These are phyloP conservation scores for Wickerhamomyces tratensis DNA, from an alignment of 805 yeast genomes.

Conservation along the genomic window DNA sequence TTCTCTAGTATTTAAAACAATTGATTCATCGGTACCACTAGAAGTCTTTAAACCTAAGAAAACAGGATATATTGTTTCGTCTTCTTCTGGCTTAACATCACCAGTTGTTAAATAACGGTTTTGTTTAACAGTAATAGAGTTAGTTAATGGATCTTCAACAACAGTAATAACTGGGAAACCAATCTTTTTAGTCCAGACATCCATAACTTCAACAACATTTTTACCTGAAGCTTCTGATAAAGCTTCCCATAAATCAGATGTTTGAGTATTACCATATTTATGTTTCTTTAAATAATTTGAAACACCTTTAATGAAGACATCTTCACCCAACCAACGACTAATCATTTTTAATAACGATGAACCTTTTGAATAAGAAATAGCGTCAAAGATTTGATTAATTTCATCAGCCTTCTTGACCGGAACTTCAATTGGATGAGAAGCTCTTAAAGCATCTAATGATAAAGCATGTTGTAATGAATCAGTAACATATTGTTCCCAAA, in stretches of 20 bases:
- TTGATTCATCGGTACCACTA: constrained; percentile 49
- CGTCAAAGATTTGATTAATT: constrained; percentile 78
- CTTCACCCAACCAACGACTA: constrained; percentile 72
- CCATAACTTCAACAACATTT: constrained; percentile 66
- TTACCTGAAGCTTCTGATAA: constrained; percentile 61
- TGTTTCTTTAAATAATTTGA: constrained; percentile 68
- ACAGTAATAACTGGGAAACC: constrained; percentile 73
- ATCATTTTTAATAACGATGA: constrained; percentile 74
- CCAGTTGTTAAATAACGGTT: constrained; percentile 69
- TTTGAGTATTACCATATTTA: constrained; percentile 68
- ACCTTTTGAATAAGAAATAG: constrained; percentile 77
- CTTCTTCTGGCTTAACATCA: constrained; percentile 70
- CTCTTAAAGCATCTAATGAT: constrained; percentile 65
- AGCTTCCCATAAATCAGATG: constrained; percentile 71
- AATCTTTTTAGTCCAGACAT: constrained; percentile 69
- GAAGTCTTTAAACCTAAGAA: constrained; percentile 54
- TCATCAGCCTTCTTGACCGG: constrained; percentile 73
- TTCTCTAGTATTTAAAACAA: constrained; percentile 43
- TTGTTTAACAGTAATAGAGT: constrained; percentile 50
- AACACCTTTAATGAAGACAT: constrained; percentile 68
- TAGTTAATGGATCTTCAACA: constrained; percentile 35
- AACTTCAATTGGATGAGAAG: constrained; percentile 81
- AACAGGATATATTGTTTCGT: constrained; percentile 59
- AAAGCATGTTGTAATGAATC: constrained; percentile 71
- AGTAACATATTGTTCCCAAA: constrained; percentile 75